phyloP scores from a whole-genome alignment of 495 filamentous ascomycete species.

The Neurospora sp. region DNA sequence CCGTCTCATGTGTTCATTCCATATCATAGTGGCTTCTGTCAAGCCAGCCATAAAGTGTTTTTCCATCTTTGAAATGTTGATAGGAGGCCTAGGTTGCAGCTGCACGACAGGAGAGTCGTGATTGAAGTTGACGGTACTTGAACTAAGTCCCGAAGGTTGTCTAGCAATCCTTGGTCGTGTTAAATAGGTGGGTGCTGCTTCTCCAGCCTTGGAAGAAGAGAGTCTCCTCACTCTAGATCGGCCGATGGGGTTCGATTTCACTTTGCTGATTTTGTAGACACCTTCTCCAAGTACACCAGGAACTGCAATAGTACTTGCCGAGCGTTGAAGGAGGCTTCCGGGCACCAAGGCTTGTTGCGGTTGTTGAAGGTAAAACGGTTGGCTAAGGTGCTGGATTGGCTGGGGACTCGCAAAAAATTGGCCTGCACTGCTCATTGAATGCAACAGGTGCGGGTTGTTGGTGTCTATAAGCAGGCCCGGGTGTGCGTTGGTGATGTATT shows the following conservation, averaged over 20 bases:
- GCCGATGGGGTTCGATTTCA: constrained; percentile 4
- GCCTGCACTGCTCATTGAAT: background rate
- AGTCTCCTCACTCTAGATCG: constrained; percentile 4
- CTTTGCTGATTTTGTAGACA: constrained; percentile 20
- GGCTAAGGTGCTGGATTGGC: constrained; percentile 8
- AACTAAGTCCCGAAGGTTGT: background rate
- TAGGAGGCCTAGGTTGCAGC: background rate
- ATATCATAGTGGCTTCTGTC: constrained; percentile 12
- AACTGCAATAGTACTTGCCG: constrained; percentile 11
- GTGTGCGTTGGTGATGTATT: background rate
- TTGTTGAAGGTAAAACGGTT: background rate
- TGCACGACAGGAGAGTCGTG: background rate
- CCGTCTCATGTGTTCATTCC: constrained; percentile 17
- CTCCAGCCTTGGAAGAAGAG: background rate
- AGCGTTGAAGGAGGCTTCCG: constrained; percentile 1
- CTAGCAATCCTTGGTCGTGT: background rate
- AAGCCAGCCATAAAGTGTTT: background rate
- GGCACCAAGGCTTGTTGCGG: constrained; percentile 6
- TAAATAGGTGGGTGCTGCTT: background rate
- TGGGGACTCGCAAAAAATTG: background rate
- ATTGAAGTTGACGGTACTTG: background rate
- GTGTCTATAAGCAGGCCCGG: background rate
- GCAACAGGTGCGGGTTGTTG: background rate
- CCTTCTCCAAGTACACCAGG: constrained; percentile 16
- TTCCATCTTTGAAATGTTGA: background rate